Evolutionary conservation across 805 yeast genomes (phyloP), one percentile per base, ranked within the genome.

Genomic region (Debaryomyces maramus): DNA sequence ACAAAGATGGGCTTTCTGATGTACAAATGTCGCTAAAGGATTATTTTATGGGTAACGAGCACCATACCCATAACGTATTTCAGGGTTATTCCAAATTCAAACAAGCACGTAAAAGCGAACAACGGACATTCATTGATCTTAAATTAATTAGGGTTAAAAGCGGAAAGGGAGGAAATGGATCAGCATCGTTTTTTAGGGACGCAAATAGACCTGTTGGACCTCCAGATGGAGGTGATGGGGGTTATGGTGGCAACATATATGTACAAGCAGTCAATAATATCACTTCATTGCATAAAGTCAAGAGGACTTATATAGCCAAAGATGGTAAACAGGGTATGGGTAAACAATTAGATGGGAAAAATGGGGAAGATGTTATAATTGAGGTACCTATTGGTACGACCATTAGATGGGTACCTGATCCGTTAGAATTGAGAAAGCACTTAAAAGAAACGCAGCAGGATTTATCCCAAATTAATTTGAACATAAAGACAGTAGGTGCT

Each of bases 201-300:
- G 86, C 96, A 3, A 87, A 89, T 29, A 65, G 87, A 31, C 73
- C 96, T 0, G 73, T 75, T 14, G 99, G 99, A 0, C 98, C 99
- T 0, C 96, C 99, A 0, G 95, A 90, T 61, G 99, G 99, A n/a
- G 99, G 99, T 7, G 97, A 93, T 64, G 99, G 99, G 21, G 99
- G 98, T 4, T 67, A 73, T 45, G 99, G 99, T 16, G 99, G 99
- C 2, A 74, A 83, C 38, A 75, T 93, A 2, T 91, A 84, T 56
- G 78, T 93, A 2, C 87, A 83, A 56, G 96, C 95, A 3, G 81
- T 83, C 1, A 78, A 78, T 36, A 86, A 85, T 16, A 52, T 86
- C 31, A 77, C 81, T 26, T 83, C 93, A 3, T 61, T 93, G 43
- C 88, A 88, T 51, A 80, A 80, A 44, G 53, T 91, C 20, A 76